A percentile compares a stretch with the other conserved stretches of the same genome.
These are phyloP conservation scores for Dissophora ornata DNA, from an alignment of 192 early-diverging fungal species.

Conservation along the genomic window DNA sequence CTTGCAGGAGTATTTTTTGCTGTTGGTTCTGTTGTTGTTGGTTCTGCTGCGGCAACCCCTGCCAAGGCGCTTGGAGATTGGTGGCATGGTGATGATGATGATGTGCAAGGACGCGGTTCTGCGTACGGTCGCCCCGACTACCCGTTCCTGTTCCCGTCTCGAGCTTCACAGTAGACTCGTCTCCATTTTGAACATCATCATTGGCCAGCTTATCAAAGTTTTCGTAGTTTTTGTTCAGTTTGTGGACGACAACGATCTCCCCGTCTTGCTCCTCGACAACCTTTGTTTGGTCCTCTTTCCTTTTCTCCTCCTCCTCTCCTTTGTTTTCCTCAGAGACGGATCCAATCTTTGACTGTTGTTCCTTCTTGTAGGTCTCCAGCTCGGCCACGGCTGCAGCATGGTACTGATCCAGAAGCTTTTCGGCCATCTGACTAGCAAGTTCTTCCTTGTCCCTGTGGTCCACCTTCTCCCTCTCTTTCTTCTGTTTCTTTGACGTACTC, in stretches of 20 bases:
- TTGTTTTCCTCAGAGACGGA: too few relatives aligned
- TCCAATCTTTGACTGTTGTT: slow-evolving; percentile 2
- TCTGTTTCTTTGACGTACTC: too few relatives aligned
- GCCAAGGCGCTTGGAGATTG: not conserved
- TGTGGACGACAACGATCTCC: slow-evolving; percentile 12
- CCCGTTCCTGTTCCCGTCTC: not conserved
- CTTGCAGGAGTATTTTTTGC: not conserved
- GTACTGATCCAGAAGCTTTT: slow-evolving; percentile 10
- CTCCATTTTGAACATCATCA: not conserved
- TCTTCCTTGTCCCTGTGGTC: not conserved
- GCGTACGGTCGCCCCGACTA: slow-evolving; percentile 1
- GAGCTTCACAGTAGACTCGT: too few relatives aligned
- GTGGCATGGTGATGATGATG: slow-evolving; percentile 16
- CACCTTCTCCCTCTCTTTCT: too few relatives aligned
- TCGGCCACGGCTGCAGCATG: not conserved
- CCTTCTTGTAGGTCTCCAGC: slow-evolving; percentile 6
- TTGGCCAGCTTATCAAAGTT: not conserved
- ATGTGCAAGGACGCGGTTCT: not conserved
- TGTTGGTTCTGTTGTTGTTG: not conserved
- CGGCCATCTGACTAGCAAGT: not conserved
- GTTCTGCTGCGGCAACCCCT: not conserved
- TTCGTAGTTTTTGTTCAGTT: slow-evolving; percentile 26
- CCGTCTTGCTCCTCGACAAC: not conserved
- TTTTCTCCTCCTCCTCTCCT: not conserved
- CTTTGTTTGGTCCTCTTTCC: not conserved